Evolutionary conservation across 2,329 filamentous ascomycete species (phyloP).

Genomic region (Emericellopsis atlantica): DNA sequence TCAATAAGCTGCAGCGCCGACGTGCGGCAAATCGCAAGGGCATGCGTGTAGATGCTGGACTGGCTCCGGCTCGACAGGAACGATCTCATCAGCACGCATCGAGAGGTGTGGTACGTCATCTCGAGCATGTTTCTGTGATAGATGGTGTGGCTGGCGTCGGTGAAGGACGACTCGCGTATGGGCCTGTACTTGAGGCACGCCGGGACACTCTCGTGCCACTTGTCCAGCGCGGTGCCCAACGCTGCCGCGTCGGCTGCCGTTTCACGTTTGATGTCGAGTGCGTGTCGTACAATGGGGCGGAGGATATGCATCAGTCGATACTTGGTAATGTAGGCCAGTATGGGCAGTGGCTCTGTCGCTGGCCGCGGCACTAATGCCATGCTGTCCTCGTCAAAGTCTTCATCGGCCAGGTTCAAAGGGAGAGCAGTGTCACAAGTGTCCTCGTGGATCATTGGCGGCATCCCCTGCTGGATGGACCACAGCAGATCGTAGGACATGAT

Average conservation of each 20-base stretch:
- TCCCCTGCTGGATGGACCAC: conserved; percentile 38
- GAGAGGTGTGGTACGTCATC: conserved; percentile 31
- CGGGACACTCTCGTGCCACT: conserved; percentile 22
- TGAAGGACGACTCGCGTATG: conserved; percentile 27
- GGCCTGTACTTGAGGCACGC: conserved; percentile 24
- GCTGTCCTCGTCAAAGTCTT: conserved; percentile 36
- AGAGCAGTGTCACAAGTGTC: conserved; percentile 30
- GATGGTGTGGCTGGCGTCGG: conserved; percentile 28
- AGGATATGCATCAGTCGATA: conserved; percentile 28
- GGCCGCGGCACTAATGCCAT: conserved; percentile 28
- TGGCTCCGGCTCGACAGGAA: conserved; percentile 18
- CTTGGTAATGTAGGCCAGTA: conserved; percentile 28
- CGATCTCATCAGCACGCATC: conserved; percentile 36
- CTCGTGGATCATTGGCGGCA: conserved; percentile 35
- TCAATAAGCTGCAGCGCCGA: conserved; percentile 30
- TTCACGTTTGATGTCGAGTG: conserved; percentile 19
- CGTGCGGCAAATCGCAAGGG: conserved; percentile 24
- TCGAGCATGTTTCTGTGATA: conserved; percentile 36
- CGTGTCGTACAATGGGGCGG: conserved; percentile 27
- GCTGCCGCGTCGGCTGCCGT: conserved; percentile 2
- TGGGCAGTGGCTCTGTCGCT: conserved; percentile 26
- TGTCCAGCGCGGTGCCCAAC: conserved; percentile 19
- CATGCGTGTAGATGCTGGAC: neutral
- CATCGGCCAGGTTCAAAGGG: conserved; percentile 33
- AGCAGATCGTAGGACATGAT: conserved; percentile 33